Conservation (phyloP, 345 rosid species). For the Rhodomyrtus tomentosa region DNA sequence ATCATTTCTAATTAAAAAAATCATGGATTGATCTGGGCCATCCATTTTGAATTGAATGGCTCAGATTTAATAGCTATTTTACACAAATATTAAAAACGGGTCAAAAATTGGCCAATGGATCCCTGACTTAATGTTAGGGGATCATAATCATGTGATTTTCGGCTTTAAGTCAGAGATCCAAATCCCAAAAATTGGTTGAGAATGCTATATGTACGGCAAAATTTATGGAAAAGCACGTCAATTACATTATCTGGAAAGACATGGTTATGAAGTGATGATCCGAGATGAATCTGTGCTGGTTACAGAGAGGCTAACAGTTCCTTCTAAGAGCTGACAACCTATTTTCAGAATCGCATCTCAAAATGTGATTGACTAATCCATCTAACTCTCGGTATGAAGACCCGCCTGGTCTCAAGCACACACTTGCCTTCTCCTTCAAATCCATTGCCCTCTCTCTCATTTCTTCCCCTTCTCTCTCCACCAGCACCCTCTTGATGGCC, state of each 20-base stretch:
- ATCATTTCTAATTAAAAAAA: no score
- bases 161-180: no score
- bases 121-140: no score
- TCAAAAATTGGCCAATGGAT: no score
- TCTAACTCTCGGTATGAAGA: conserved; percentile 27
- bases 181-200: background rate
- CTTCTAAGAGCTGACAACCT: background rate
- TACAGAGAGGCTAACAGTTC: background rate
- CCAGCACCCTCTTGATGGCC: conserved; percentile 17
- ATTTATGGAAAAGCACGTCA: background rate
- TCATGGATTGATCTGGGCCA: no score
- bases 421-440: conserved; percentile 22
- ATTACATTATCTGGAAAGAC: background rate
- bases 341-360: background rate
- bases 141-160: no score
- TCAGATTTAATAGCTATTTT: no score
- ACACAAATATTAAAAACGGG: no score
- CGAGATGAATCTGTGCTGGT: background rate
- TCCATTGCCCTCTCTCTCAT: conserved; percentile 15
- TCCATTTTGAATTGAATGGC: no score
- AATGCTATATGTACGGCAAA: background rate
- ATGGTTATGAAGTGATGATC: background rate
- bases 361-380: conserved; percentile 13
- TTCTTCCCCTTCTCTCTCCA: conserved; percentile 22
- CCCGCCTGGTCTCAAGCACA: conserved; percentile 23